Evolutionary conservation across 2,329 filamentous ascomycete species (phyloP), one percentile per base, ranked within the genome.

Genomic region (Diaporthe citrichinensis): DNA sequence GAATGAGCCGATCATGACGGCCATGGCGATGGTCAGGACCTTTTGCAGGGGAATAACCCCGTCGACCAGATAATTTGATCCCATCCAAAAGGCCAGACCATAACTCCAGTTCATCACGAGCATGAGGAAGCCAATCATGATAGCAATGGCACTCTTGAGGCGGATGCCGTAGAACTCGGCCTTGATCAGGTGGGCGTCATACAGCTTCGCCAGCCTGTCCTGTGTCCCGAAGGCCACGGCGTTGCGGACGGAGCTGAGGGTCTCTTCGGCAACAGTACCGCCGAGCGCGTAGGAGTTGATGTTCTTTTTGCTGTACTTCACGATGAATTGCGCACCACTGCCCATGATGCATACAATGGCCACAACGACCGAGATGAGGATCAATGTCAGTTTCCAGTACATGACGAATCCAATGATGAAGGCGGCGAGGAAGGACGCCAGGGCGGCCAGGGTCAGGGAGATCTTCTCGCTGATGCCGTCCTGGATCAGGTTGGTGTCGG

Each of bases 381-480:
- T 98, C 71, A 98, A 86, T 0, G 97, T 97, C 78, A 98, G 87
- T 84, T 97, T 98, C 94, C 96, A 98, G 84, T 94, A 97, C 81
- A 94, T 94, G 84, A 96, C 85, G 82, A 98, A 98, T 3, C 94
- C 95, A 78, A 99, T 96, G 74, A 98, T 87, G 78, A 98, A 98
- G 23, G 95, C 95, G 0, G 96, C 92, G 73, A 98, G 86, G 81
- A 98, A 98, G 12, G 95, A 96, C 1, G 95, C 92, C 5, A 95
- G 68, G 17, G 94, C 94, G 20, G 92, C 91, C 74, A 98, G 82
- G 0, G 94, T 95, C 78, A 98, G 86, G 20, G 92, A 92, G 59
- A 98, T 90, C 86, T 98, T 98, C 84, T 98, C 95, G 0, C 95
- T 97, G 61, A 99, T 95, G 74, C 95, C 96, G 79, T 98, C 96